Percentiles rank a stretch among this genome's conserved stretches.
Evolutionary conservation across 768 basidiomycete species (phyloP).

Genomic region (Auriscalpium orientale): DNA sequence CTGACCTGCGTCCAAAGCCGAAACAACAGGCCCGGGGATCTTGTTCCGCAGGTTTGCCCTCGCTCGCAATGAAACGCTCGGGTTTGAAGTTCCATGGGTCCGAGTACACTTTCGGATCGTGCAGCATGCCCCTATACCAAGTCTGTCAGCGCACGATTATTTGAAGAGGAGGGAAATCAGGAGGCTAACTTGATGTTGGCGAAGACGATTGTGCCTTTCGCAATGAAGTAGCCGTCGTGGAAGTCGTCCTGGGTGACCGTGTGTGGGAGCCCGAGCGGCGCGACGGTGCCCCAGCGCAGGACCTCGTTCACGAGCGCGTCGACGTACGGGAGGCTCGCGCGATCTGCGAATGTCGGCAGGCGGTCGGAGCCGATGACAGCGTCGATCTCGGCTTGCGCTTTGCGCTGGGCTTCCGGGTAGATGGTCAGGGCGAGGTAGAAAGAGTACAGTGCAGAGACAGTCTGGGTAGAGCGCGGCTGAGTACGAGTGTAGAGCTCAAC

Average conservation of each 20-base stretch:
- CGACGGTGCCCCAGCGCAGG: slow-evolving; percentile 1
- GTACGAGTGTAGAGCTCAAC: background rate
- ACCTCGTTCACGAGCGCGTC: slow-evolving; percentile 2
- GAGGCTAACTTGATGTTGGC: background rate
- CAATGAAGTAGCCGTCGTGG: slow-evolving; percentile 7
- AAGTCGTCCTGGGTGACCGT: slow-evolving; percentile 3
- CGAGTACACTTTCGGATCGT: slow-evolving; percentile 25
- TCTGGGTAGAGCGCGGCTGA: background rate
- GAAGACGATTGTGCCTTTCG: slow-evolving; percentile 1
- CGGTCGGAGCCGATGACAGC: slow-evolving; percentile 1
- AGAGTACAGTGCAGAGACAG: background rate
- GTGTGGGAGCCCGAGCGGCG: background rate
- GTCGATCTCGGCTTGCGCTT: slow-evolving; percentile 13
- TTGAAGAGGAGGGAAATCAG: background rate
- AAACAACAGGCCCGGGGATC: slow-evolving; percentile 21
- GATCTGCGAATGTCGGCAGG: slow-evolving; percentile 5
- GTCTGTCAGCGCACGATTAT: background rate
- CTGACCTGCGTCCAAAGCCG: slow-evolving; percentile 25
- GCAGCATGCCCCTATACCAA: slow-evolving; percentile 22
- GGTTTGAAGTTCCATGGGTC: slow-evolving; percentile 29
- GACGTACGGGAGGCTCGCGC: background rate
- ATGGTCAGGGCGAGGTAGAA: slow-evolving; percentile 10
- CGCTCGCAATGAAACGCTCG: slow-evolving; percentile 20
- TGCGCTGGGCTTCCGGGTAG: slow-evolving; percentile 6
- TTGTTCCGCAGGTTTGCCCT: slow-evolving; percentile 15